A percentile compares a stretch with the other conserved stretches of the same genome.
These are phyloP conservation scores for Medicago ruthenica DNA, from an alignment of 306 rosid genomes.

Conservation along the genomic window DNA sequence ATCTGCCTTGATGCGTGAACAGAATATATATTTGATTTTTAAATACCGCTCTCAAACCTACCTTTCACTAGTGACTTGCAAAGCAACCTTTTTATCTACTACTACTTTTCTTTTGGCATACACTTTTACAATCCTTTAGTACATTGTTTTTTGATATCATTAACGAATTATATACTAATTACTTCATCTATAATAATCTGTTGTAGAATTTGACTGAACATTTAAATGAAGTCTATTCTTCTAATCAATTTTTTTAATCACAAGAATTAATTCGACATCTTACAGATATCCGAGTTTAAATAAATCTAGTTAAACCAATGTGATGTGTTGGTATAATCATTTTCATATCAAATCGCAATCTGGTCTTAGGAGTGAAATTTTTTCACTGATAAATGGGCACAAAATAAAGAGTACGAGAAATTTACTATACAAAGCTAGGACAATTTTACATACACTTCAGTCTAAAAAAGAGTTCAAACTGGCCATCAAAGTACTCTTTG, in stretches of 20 bases:
- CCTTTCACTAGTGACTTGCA: conserved; percentile 43
- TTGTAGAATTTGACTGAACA: not conserved
- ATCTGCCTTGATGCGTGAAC: conserved; percentile 20
- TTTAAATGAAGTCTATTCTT: too few relatives aligned
- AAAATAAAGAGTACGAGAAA: not conserved
- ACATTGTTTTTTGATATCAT: not conserved
- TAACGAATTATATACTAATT: not conserved
- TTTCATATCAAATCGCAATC: too few relatives aligned
- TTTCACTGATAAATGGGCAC: too few relatives aligned
- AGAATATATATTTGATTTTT: conserved; percentile 25
- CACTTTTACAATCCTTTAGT: not conserved
- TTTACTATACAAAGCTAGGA: not conserved
- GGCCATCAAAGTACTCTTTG: conserved; percentile 1
- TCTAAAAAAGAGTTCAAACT: not conserved
- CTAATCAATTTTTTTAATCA: too few relatives aligned
- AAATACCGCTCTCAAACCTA: conserved; percentile 7
- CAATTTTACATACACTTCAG: not conserved
- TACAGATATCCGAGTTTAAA: too few relatives aligned
- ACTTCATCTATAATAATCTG: too few relatives aligned
- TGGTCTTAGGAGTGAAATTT: not conserved
- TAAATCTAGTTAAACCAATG: too few relatives aligned
- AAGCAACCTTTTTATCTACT: conserved; percentile 23
- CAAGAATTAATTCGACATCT: too few relatives aligned
- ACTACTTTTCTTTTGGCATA: conserved; percentile 2
- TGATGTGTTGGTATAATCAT: too few relatives aligned